Base-by-base conservation (phyloP, 1,284 basidiomycete genomes). In the Rhodofomes roseus region DNA sequence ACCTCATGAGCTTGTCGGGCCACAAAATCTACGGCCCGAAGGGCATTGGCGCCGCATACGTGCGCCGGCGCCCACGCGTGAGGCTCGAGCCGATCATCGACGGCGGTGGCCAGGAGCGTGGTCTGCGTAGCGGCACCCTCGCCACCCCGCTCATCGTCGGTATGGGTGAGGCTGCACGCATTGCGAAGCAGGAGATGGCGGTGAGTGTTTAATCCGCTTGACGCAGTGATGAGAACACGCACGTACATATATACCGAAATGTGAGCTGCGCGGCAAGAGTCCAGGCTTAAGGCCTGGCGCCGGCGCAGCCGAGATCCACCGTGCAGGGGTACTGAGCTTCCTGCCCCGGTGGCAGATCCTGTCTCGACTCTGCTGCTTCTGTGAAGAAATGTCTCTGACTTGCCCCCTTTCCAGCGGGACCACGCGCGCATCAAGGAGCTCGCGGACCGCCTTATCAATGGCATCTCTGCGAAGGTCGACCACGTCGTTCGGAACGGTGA, bases 11-110 rank as follows among this genome's bases (percentile, higher is more conserved):
- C 65, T 92, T 99, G 60, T 96, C 94, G 5, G 96, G 93, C 4
- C 97, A 99, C 82, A 99, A 99, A 79, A 76, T 99, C 18, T 99
- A 99, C 75, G 97, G 97, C 2, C 97, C 97, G 5, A 99, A 99
- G 77, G 97, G 97, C 18, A 77, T 99, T 51, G 97, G 97, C 39
- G 96, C 94, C 4, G 90, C 91, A 20, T 99, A 98, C 76, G 95
- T 99, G 54, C 85, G 97, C 59, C 80, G 97, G 67, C 79, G 96
- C 66, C 97, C 97, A 2, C 83, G 97, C 65, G 97, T 99, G 48
- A 84, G 97, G 61, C 77, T 99, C 66, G 97, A 99, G 74, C 96
- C 97, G 1, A 90, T 99, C 68, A 82, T 99, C 63, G 95, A 86
- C 66, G 97, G 97, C 61, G 97, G 97, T 71, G 97, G 97, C 6